A percentile compares a stretch with the other conserved stretches of the same genome.
Evolutionary conservation across 106 monocot species (phyloP).

Genomic region (Dactylorhiza incarnata): DNA sequence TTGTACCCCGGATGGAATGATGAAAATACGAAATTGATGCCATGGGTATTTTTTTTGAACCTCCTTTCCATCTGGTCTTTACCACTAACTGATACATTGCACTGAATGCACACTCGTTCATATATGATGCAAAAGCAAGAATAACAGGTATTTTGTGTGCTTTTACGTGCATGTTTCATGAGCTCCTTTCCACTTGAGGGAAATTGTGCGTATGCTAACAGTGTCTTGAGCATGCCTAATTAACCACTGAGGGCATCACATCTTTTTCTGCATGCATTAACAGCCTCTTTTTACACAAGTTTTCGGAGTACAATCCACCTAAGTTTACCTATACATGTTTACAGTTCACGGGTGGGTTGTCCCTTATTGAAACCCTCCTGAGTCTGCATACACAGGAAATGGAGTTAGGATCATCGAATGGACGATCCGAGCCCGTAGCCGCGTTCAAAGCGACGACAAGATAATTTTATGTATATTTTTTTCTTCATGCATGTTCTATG

Average conservation of each 20-base stretch:
- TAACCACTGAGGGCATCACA: not conserved
- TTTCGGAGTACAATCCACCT: not conserved
- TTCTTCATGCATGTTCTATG: too few relatives aligned
- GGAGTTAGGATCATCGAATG: too few relatives aligned
- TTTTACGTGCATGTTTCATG: not conserved
- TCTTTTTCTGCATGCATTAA: not conserved
- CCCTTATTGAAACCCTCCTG: too few relatives aligned
- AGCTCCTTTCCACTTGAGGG: not conserved
- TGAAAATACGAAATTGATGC: constrained; percentile 42
- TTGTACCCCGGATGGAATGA: constrained; percentile 41
- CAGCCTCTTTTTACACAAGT: not conserved
- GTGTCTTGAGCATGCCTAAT: not conserved
- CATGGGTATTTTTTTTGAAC: constrained; percentile 37
- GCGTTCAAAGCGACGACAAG: too few relatives aligned
- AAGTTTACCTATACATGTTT: not conserved
- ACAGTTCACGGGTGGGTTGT: too few relatives aligned
- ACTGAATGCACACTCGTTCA: not conserved
- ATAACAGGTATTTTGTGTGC: not conserved
- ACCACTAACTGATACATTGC: not conserved
- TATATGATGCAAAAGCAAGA: not conserved
- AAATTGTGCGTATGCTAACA: not conserved
- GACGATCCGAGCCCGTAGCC: too few relatives aligned
- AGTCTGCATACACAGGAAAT: too few relatives aligned
- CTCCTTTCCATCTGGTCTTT: not conserved
- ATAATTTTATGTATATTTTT: too few relatives aligned